Percentiles rank a stretch among this genome's conserved stretches.
Evolutionary conservation across 768 basidiomycete species (phyloP).

Genomic region (Russula brevipes): DNA sequence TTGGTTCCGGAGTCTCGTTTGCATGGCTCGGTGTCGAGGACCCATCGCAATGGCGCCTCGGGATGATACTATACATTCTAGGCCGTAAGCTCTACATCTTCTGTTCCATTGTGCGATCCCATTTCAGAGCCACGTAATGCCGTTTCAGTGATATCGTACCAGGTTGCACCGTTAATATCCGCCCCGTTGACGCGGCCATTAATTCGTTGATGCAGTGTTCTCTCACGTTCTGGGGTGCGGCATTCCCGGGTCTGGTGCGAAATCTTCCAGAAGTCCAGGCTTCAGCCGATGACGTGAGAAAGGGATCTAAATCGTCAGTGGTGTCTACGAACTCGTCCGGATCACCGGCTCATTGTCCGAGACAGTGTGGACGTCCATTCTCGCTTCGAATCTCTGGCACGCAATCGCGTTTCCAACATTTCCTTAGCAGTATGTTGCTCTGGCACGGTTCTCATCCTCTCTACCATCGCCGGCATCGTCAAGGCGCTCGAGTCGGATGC

Average conservation of each 20-base stretch:
- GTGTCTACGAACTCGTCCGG: neutral
- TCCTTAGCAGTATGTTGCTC: slow-evolving; percentile 65
- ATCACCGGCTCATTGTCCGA: neutral
- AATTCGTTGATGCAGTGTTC: slow-evolving; percentile 42
- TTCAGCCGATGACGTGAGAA: slow-evolving; percentile 39
- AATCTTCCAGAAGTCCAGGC: slow-evolving; percentile 64
- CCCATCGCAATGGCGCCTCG: slow-evolving; percentile 58
- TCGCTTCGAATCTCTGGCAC: slow-evolving; percentile 53
- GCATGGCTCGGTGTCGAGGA: slow-evolving; percentile 73
- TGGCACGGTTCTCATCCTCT: slow-evolving; percentile 66
- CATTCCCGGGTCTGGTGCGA: slow-evolving; percentile 69
- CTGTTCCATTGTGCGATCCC: neutral
- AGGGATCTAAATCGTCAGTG: slow-evolving; percentile 46
- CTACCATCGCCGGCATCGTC: slow-evolving; percentile 70
- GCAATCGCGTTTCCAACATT: slow-evolving; percentile 71
- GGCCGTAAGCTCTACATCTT: slow-evolving; percentile 44
- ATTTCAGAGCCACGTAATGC: slow-evolving; percentile 3
- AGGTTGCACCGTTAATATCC: slow-evolving; percentile 34
- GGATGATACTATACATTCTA: slow-evolving; percentile 56
- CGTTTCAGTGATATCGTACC: slow-evolving; percentile 61
- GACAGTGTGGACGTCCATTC: slow-evolving; percentile 48
- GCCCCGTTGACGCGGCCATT: neutral
- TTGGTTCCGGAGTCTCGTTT: slow-evolving; percentile 64
- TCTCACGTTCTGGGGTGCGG: slow-evolving; percentile 79
- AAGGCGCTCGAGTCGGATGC: slow-evolving; percentile 56